A percentile compares a stretch with the other conserved stretches of the same genome.
Evolutionary conservation across 192 early-diverging fungal genomes (phyloP).

Genomic region (Kickxella alabastrina): DNA sequence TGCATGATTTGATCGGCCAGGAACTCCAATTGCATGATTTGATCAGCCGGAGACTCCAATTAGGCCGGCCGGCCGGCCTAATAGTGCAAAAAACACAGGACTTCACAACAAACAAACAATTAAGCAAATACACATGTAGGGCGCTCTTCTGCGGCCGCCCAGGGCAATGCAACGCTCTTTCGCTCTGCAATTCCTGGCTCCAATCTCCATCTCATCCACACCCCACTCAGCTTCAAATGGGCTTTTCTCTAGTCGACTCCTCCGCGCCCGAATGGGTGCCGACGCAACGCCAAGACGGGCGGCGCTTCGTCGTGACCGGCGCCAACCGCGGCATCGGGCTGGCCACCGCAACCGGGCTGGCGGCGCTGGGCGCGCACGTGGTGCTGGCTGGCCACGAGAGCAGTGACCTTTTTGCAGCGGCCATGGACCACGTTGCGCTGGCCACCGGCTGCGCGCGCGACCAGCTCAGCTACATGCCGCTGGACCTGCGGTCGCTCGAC

Average conservation of each 20-base stretch:
- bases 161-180: no score
- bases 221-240: no score
- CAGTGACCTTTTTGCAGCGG: constrained; percentile 27
- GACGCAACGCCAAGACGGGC: constrained; percentile 25
- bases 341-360: constrained; percentile 37
- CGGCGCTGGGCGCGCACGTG: constrained; percentile 44
- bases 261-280: constrained; percentile 37
- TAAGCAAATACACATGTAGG: no score
- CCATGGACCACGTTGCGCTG: constrained; percentile 39
- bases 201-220: no score
- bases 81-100: background rate
- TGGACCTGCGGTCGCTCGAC: constrained; percentile 45
- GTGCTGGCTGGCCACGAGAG: constrained; percentile 38
- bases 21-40: no score
- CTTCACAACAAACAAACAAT: background rate
- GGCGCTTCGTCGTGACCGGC: constrained; percentile 43
- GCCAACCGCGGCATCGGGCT: constrained; percentile 48
- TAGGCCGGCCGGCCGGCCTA: no score
- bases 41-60: no score
- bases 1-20: no score
- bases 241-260: constrained; percentile 31
- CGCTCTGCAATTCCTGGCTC: no score
- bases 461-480: constrained; percentile 33
- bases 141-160: no score
- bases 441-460: constrained; percentile 40